Percentiles rank a stretch among this genome's conserved stretches.
phyloP scores from a whole-genome alignment of 225 moss, liverwort and hornwort species.

The Antitrichia curtipendula region DNA sequence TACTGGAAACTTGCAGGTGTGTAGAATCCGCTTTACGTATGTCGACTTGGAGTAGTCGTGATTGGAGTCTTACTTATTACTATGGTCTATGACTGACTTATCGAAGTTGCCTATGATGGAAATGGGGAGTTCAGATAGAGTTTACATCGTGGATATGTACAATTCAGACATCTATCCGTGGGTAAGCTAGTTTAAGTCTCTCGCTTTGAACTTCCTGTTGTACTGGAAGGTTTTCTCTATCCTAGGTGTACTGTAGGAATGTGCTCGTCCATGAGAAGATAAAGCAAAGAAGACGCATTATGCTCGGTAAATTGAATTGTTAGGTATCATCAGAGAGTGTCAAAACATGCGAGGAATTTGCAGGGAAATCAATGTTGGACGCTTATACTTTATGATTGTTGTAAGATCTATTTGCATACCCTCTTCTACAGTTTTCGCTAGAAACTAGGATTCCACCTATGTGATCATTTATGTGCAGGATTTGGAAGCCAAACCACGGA shows the following conservation, averaged over 20 bases:
- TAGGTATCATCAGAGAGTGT: not conserved
- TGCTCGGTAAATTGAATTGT: not conserved
- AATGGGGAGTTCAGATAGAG: constrained; percentile 44
- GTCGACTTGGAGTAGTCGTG: not conserved
- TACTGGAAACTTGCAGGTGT: not conserved
- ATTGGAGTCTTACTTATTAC: not conserved
- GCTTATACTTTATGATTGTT: not conserved
- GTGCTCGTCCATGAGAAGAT: not conserved
- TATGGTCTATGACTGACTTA: not conserved
- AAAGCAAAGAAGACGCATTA: not conserved
- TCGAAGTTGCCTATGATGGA: not conserved
- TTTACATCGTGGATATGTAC: constrained; percentile 92
- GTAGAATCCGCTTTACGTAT: not conserved
- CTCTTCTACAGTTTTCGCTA: not conserved
- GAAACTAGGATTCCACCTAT: not conserved
- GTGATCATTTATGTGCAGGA: constrained; percentile 45
- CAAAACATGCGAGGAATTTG: not conserved
- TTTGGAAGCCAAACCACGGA: constrained; percentile 52
- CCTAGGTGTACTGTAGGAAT: not conserved
- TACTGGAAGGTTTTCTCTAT: not conserved
- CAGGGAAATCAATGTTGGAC: not conserved
- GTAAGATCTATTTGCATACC: not conserved
- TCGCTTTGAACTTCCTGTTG: not conserved
- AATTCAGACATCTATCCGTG: constrained; percentile 86
- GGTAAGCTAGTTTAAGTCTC: constrained; percentile 15